These are phyloP conservation scores for Triticum monococcum DNA, from an alignment of 176 grass and related monocot genomes.

Conservation along the genomic window DNA sequence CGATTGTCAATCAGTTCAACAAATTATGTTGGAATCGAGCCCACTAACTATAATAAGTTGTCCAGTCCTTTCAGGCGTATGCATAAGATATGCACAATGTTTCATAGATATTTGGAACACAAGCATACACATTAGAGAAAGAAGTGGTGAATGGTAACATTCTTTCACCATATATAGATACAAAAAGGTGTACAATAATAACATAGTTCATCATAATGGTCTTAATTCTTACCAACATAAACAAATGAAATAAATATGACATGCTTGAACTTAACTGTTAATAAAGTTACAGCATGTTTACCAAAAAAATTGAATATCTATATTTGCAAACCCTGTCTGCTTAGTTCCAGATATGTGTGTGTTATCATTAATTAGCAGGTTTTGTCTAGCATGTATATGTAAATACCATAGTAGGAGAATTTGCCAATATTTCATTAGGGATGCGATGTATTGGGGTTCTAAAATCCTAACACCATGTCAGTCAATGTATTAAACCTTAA, in stretches of 20 bases:
- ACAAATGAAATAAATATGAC: neutral
- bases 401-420: neutral
- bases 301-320: neutral
- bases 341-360: neutral
- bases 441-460: neutral
- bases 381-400: neutral
- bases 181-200: neutral
- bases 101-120: neutral
- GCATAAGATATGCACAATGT: neutral
- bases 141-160: neutral
- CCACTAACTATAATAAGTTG: too few relatives aligned
- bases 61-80: neutral
- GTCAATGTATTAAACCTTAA: neutral
- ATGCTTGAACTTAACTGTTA: neutral
- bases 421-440: neutral
- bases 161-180: neutral
- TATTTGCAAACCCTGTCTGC: neutral
- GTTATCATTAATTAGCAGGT: neutral
- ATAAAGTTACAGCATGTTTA: constrained; percentile 6
- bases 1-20: neutral
- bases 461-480: neutral
- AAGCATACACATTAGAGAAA: neutral
- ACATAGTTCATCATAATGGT: neutral
- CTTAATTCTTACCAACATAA: neutral
- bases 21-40: neutral